A percentile compares a stretch with the other conserved stretches of the same genome.
These are phyloP conservation scores for Calamus simplicifolius DNA, from an alignment of 176 grass and related monocot genomes.

Conservation along the genomic window DNA sequence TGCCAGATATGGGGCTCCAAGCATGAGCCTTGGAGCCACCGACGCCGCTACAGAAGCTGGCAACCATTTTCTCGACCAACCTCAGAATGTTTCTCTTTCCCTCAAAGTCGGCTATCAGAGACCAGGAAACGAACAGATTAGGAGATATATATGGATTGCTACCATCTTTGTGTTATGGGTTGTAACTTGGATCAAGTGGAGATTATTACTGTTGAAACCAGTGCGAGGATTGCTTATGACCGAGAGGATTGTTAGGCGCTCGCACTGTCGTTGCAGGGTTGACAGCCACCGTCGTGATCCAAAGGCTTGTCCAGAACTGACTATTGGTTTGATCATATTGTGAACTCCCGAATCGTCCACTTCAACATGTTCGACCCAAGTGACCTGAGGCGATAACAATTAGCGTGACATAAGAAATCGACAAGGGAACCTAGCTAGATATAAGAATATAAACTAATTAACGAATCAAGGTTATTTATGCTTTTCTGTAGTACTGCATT, in stretches of 20 bases:
- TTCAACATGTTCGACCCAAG: constrained; percentile 49
- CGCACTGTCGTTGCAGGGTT: constrained; percentile 38
- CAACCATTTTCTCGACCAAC: constrained; percentile 37
- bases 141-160: background rate
- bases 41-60: constrained; percentile 26
- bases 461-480: background rate
- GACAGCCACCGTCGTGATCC: constrained; percentile 39
- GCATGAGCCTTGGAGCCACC: background rate
- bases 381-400: constrained; percentile 23
- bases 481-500: background rate
- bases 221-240: constrained; percentile 5
- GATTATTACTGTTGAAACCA: constrained; percentile 7
- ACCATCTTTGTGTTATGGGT: background rate
- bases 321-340: constrained; percentile 22
- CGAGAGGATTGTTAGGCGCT: constrained; percentile 27
- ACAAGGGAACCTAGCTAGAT: too few relatives aligned
- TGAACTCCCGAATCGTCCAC: constrained; percentile 23
- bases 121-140: background rate
- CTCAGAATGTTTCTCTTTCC: constrained; percentile 38
- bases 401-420: background rate
- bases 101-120: constrained; percentile 23
- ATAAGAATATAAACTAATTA: background rate
- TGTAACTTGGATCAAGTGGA: background rate
- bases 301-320: constrained; percentile 33
- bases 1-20: constrained; percentile 32